These are phyloP conservation scores for Septoria petroselini DNA, from an alignment of 2,329 filamentous ascomycete species.

Conservation along the genomic window DNA sequence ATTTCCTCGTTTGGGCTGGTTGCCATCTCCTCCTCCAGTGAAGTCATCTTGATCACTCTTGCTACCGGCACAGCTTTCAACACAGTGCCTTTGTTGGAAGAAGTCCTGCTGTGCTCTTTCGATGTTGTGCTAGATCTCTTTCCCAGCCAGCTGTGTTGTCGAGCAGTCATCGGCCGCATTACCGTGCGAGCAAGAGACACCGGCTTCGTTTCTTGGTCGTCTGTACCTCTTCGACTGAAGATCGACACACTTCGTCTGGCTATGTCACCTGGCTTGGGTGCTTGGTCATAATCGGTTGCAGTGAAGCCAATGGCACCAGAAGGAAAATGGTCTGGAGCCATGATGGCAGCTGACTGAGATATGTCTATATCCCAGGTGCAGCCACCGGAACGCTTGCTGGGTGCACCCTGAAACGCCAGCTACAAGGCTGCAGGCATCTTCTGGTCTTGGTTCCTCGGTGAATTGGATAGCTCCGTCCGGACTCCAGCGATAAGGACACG, in stretches of 20 bases:
- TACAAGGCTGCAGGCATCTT: slow-evolving; percentile 1
- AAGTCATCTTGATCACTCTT: slow-evolving; percentile 32
- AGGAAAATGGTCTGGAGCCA: not conserved
- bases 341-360: not conserved
- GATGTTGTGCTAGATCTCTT: slow-evolving; percentile 18
- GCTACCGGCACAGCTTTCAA: slow-evolving; percentile 36
- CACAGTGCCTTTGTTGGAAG: slow-evolving; percentile 28
- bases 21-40: slow-evolving; percentile 40
- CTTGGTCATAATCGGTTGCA: not conserved
- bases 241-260: slow-evolving; percentile 37
- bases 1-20: slow-evolving; percentile 43
- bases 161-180: slow-evolving; percentile 26
- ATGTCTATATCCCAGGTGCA: not conserved
- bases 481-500: no score
- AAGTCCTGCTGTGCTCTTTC: not conserved
- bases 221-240: slow-evolving; percentile 38
- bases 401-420: not conserved
- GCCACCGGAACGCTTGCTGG: not conserved
- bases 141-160: slow-evolving; percentile 29
- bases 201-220: slow-evolving; percentile 28
- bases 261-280: slow-evolving; percentile 2
- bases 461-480: no score
- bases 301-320: not conserved
- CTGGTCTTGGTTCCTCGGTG: not conserved
- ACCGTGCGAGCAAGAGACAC: slow-evolving; percentile 25